These are phyloP conservation scores for Jasminum sambac DNA, from an alignment of 257 asterid species.

Conservation along the genomic window DNA sequence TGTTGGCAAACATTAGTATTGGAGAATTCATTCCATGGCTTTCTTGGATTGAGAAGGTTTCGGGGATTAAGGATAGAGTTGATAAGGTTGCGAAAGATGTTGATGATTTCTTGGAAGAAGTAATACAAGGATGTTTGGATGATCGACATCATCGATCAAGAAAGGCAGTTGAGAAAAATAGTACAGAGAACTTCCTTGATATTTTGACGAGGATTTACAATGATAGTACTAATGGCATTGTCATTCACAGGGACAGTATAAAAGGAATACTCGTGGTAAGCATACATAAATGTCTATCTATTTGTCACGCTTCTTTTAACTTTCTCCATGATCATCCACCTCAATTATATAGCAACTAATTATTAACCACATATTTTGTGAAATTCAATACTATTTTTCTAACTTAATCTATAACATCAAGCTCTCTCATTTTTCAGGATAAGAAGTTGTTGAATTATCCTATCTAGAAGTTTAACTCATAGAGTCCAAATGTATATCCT, in stretches of 20 bases:
- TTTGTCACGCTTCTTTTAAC: no score
- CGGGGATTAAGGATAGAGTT: conserved; percentile 12
- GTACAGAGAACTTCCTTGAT: conserved; percentile 3
- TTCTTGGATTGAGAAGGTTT: conserved; percentile 29
- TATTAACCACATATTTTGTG: no score
- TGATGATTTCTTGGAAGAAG: conserved; percentile 24
- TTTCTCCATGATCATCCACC: no score
- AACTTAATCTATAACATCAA: no score
- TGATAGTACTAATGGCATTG: background rate
- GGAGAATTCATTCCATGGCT: conserved; percentile 35
- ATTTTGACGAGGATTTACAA: background rate
- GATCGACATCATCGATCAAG: background rate
- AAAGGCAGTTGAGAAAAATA: background rate
- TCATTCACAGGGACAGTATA: conserved; percentile 3
- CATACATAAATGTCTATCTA: background rate
- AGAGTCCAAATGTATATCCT: no score
- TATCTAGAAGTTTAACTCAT: no score
- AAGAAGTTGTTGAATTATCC: no score
- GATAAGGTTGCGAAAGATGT: background rate
- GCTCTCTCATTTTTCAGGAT: no score
- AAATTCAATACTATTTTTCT: no score
- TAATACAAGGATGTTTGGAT: conserved; percentile 15
- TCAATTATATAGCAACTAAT: no score
- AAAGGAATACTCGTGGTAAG: conserved; percentile 5
- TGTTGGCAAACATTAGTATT: conserved; percentile 10